Conservation (phyloP, 140 eudicot species). For the Ambrosia hybrid region DNA sequence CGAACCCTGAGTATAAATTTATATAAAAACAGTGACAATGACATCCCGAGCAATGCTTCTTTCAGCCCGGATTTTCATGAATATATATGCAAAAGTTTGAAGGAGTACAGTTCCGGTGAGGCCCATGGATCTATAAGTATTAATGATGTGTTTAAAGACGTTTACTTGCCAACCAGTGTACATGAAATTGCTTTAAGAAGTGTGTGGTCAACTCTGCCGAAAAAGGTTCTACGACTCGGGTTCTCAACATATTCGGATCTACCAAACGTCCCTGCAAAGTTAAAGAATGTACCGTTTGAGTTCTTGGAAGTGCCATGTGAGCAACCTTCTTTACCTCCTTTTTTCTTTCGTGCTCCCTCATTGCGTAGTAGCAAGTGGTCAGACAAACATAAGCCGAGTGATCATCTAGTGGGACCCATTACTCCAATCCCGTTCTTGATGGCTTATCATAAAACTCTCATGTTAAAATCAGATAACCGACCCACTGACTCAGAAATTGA, state of each 20-base stretch:
- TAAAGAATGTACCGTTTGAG: conserved; percentile 36
- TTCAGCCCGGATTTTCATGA: conserved; percentile 40
- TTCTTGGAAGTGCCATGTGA: conserved; percentile 50
- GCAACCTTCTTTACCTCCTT: conserved; percentile 52
- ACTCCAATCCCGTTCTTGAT: conserved; percentile 51
- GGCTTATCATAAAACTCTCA: conserved; percentile 36
- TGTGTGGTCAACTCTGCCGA: conserved; percentile 51
- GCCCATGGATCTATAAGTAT: conserved; percentile 25
- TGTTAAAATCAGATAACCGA: conserved; percentile 30
- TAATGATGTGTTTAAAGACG: conserved; percentile 41
- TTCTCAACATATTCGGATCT: conserved; percentile 50
- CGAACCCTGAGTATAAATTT: conserved; percentile 28
- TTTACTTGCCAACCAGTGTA: conserved; percentile 55
- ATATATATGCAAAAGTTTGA: conserved; percentile 45
- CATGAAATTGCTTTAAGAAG: conserved; percentile 55
- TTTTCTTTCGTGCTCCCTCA: conserved; percentile 52
- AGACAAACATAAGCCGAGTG: conserved; percentile 33
- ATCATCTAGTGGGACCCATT: conserved; percentile 57
- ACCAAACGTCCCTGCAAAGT: conserved; percentile 14
- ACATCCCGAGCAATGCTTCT: conserved; percentile 7
- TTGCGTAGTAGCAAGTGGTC: conserved; percentile 56
- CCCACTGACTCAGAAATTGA: conserved; percentile 44
- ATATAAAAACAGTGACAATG: conserved; percentile 19
- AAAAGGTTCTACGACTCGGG: conserved; percentile 41
- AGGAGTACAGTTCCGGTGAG: conserved; percentile 27